These are phyloP conservation scores for Sarcodon sp. DNA, from an alignment of 768 basidiomycete genomes.

Conservation along the genomic window DNA sequence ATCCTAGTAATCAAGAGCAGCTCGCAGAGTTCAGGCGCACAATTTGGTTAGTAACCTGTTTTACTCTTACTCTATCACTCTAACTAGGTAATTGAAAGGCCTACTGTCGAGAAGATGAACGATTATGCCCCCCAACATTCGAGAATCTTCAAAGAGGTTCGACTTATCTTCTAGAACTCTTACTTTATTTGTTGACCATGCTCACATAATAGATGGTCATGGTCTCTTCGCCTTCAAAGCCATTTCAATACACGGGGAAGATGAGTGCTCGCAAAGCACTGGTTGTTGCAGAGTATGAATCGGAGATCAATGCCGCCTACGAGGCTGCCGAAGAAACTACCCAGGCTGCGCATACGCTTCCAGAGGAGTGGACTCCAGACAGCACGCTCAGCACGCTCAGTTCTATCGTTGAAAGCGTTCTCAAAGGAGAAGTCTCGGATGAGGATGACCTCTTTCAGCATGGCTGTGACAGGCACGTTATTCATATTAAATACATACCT, in stretches of 20 bases:
- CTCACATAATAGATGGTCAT: constrained; percentile 26
- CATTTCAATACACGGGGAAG: constrained; percentile 31
- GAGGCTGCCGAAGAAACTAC: constrained; percentile 16
- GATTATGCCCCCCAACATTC: constrained; percentile 29
- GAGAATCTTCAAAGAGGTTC: constrained; percentile 31
- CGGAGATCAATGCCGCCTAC: constrained; percentile 27
- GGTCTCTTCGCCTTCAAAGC: constrained; percentile 22
- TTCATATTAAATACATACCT: too few relatives aligned
- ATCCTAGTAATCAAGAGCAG: constrained; percentile 11
- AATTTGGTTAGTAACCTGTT: constrained; percentile 10
- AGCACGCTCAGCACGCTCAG: constrained; percentile 17
- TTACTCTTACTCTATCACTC: neutral
- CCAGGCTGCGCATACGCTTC: constrained; percentile 14
- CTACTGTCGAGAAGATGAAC: constrained; percentile 27
- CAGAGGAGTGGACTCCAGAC: constrained; percentile 13
- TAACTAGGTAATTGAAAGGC: constrained; percentile 14
- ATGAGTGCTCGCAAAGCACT: constrained; percentile 22
- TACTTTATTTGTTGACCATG: neutral
- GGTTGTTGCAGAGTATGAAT: constrained; percentile 22
- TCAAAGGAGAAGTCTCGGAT: constrained; percentile 15
- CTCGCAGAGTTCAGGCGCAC: constrained; percentile 13
- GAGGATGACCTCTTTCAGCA: constrained; percentile 24
- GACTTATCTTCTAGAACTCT: neutral
- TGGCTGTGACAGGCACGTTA: constrained; percentile 25
- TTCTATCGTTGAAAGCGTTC: constrained; percentile 19